These are phyloP conservation scores for Hortiboletus campestris DNA, from an alignment of 768 basidiomycete species.

Conservation along the genomic window DNA sequence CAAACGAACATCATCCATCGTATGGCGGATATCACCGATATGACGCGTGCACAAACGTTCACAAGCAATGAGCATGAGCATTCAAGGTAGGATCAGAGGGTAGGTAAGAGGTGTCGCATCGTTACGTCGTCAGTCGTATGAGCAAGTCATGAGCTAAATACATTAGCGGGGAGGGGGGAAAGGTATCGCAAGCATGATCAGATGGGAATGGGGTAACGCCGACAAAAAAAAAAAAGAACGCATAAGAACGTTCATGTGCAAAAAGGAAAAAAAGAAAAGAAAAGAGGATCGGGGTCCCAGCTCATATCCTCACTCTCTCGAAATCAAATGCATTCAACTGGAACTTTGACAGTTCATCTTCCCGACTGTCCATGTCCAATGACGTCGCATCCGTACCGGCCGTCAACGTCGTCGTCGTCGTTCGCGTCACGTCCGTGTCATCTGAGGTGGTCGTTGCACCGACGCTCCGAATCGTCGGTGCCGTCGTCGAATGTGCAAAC, in stretches of 20 bases:
- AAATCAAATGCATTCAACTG: slow-evolving; percentile 23
- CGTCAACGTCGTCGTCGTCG: slow-evolving; percentile 21
- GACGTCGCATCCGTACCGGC: slow-evolving; percentile 10
- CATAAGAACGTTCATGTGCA: background rate
- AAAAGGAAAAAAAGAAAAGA: background rate
- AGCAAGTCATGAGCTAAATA: slow-evolving; percentile 1
- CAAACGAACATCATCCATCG: too few species aligned
- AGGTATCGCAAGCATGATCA: slow-evolving; percentile 14
- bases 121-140: slow-evolving; percentile 5
- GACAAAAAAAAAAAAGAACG: background rate
- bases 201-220: slow-evolving; percentile 9
- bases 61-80: background rate
- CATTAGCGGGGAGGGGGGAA: background rate
- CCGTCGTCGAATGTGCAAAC: slow-evolving; percentile 24
- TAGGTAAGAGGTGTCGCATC: slow-evolving; percentile 10
- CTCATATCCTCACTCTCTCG: slow-evolving; percentile 15
- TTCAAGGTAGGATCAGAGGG: background rate
- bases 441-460: slow-evolving; percentile 32
- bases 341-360: slow-evolving; percentile 10
- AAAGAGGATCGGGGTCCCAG: background rate
- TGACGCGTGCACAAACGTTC: too few species aligned
- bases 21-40: too few species aligned
- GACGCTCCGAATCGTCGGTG: slow-evolving; percentile 33
- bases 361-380: slow-evolving; percentile 10
- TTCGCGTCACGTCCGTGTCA: slow-evolving; percentile 29